phyloP scores from a whole-genome alignment of 2,329 filamentous ascomycete genomes.

The Parascedosporium putredinis region DNA sequence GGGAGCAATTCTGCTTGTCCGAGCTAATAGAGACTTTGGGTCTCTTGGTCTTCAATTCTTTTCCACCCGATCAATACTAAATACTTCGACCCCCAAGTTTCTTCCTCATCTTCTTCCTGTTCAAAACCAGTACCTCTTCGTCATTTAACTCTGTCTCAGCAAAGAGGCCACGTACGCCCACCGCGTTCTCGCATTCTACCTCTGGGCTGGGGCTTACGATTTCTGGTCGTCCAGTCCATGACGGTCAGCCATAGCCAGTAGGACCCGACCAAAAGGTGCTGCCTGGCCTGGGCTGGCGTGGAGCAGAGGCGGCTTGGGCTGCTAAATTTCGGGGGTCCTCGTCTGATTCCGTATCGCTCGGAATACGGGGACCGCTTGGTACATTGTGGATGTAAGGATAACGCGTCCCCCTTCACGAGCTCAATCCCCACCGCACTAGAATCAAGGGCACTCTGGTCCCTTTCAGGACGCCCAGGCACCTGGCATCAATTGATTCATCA shows the following conservation, averaged over 20 bases:
- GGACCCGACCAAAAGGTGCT: neutral
- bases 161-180: neutral
- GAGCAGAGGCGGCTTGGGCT: neutral
- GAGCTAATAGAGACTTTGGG: too few species aligned
- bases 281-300: neutral
- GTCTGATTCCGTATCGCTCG: neutral
- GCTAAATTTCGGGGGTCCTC: neutral
- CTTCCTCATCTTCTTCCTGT: neutral
- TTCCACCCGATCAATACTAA: too few species aligned
- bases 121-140: neutral
- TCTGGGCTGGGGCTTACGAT: neutral
- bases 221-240: neutral
- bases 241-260: neutral
- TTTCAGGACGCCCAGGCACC: too few species aligned
- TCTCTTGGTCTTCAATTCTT: neutral
- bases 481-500: too few species aligned
- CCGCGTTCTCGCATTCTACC: neutral
- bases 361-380: neutral
- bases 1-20: too few species aligned
- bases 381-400: neutral
- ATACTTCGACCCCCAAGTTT: neutral
- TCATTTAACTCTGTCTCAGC: neutral
- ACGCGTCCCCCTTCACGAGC: slow-evolving; percentile 1
- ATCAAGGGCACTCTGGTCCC: too few species aligned
- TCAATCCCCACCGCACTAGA: too few species aligned